phyloP scores from a whole-genome alignment of 2,329 filamentous ascomycete genomes.

The Phoma herbarum region DNA sequence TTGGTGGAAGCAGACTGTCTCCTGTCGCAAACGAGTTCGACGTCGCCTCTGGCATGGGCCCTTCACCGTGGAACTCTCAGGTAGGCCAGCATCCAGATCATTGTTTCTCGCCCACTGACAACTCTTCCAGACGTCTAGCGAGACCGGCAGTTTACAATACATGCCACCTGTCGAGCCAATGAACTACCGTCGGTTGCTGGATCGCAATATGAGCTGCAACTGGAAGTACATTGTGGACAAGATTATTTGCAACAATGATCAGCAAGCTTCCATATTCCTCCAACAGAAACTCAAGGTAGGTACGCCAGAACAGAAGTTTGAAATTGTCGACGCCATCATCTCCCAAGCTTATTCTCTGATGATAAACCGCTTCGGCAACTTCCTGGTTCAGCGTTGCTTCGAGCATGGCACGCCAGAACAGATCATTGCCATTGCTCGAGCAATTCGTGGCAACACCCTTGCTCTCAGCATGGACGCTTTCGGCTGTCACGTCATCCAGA shows the following conservation, averaged over 20 bases:
- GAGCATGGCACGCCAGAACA: constrained; percentile 97
- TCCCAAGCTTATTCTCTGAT: constrained; percentile 94
- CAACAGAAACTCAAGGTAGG: constrained; percentile 99
- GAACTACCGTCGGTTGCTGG: constrained; percentile 93
- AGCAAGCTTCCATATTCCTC: constrained; percentile 97
- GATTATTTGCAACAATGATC: constrained; percentile 98
- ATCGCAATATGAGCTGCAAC: constrained; percentile 96
- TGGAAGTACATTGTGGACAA: constrained; percentile 99
- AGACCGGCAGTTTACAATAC: constrained; percentile 65
- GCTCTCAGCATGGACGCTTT: constrained; percentile 98
- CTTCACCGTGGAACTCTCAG: constrained; percentile 53
- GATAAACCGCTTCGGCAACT: constrained; percentile 99
- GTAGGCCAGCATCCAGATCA: constrained; percentile 24
- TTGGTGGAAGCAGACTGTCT: constrained; percentile 51
- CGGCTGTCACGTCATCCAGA: constrained; percentile 97
- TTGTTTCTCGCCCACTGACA: constrained; percentile 12
- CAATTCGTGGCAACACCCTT: constrained; percentile 92
- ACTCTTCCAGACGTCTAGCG: constrained; percentile 34
- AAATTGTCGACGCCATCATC: constrained; percentile 96
- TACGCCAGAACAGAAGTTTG: constrained; percentile 92
- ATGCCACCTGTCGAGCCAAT: constrained; percentile 87
- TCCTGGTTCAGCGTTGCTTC: constrained; percentile 97
- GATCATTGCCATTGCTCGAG: constrained; percentile 89
- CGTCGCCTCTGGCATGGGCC: constrained; percentile 38
- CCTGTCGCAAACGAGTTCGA: constrained; percentile 59